These are phyloP conservation scores for Fusarium sp. DNA, from an alignment of 2,329 filamentous ascomycete genomes.

Conservation along the genomic window DNA sequence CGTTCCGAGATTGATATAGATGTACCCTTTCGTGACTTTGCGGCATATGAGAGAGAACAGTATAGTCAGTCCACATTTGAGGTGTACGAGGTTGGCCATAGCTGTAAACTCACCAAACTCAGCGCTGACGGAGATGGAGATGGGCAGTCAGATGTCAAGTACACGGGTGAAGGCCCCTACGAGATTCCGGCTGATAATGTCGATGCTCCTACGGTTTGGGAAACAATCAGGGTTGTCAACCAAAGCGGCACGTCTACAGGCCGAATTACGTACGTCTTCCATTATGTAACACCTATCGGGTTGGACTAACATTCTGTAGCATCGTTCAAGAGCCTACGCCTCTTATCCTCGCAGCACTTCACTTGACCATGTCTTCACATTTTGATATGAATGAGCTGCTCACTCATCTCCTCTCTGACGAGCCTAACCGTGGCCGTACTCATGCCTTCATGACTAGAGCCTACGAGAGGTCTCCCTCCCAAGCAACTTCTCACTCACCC, in stretches of 20 bases:
- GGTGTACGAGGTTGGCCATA: slow-evolving; percentile 64
- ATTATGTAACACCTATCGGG: no score
- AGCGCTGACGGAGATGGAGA: slow-evolving; percentile 44
- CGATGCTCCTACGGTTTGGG: slow-evolving; percentile 55
- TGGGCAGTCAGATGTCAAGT: slow-evolving; percentile 38
- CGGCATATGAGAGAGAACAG: slow-evolving; percentile 49
- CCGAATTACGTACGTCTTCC: slow-evolving; percentile 62
- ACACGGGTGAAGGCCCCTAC: slow-evolving; percentile 38
- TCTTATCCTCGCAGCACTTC: slow-evolving; percentile 67
- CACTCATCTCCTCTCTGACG: slow-evolving; percentile 61
- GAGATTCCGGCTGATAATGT: slow-evolving; percentile 45
- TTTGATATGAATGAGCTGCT: slow-evolving; percentile 73
- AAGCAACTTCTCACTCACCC: slow-evolving; percentile 23
- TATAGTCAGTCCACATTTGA: slow-evolving; percentile 64
- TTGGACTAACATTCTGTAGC: slow-evolving; percentile 43
- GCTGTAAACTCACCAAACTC: slow-evolving; percentile 52
- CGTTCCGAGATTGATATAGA: slow-evolving; percentile 47
- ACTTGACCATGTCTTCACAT: slow-evolving; percentile 64
- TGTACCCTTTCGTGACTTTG: slow-evolving; percentile 47
- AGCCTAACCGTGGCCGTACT: slow-evolving; percentile 54
- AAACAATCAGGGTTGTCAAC: slow-evolving; percentile 53
- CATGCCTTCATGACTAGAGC: slow-evolving; percentile 61
- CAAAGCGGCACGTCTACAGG: slow-evolving; percentile 57
- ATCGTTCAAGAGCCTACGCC: slow-evolving; percentile 70
- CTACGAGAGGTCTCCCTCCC: slow-evolving; percentile 47